Conservation (phyloP, 495 filamentous ascomycete species). For the Neurospora cerealis region DNA sequence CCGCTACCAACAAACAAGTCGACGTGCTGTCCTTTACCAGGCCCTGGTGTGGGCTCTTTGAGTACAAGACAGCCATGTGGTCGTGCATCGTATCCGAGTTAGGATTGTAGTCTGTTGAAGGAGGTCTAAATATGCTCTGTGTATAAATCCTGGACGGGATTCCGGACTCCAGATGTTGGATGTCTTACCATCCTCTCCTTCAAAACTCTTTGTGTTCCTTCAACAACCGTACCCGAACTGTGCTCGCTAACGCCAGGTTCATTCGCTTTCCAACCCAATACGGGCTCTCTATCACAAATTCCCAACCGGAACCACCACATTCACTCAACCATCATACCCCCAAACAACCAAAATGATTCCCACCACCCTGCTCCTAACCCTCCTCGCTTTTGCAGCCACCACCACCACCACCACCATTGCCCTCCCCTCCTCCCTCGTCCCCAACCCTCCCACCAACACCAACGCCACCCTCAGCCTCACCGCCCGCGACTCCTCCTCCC, state of each 20-base stretch:
- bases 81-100: neutral
- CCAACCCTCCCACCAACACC: neutral
- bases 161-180: neutral
- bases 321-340: neutral
- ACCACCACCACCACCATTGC: neutral
- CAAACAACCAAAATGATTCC: neutral
- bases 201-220: too few species aligned
- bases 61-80: neutral
- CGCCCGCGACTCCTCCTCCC: neutral
- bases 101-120: neutral
- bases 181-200: too few species aligned
- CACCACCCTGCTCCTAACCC: neutral
- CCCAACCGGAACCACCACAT: neutral
- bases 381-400: neutral
- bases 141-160: neutral
- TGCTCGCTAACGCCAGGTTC: too few species aligned
- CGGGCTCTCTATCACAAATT: too few species aligned
- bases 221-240: neutral
- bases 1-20: neutral
- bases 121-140: neutral
- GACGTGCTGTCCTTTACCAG: neutral
- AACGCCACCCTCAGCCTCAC: neutral
- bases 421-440: neutral
- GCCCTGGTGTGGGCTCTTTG: neutral
- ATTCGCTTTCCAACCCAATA: too few species aligned